These are phyloP conservation scores for Murraya koenigii DNA, from an alignment of 345 rosid species.

Conservation along the genomic window DNA sequence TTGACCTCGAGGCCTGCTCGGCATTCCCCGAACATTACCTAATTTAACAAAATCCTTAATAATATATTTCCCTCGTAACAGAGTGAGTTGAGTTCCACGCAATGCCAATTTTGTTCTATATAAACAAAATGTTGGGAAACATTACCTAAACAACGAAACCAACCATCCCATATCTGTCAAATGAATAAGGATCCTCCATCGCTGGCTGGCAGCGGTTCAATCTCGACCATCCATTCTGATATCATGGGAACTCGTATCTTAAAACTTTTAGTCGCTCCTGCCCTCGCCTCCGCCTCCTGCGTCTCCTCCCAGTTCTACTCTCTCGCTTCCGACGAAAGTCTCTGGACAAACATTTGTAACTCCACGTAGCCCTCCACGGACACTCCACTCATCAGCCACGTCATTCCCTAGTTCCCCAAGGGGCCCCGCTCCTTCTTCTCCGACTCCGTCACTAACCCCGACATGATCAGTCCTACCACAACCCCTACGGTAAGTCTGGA, in stretches of 20 bases:
- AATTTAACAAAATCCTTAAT: too few relatives aligned
- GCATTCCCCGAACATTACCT: too few relatives aligned
- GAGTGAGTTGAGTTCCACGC: too few relatives aligned
- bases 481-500: neutral
- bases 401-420: conserved; percentile 38
- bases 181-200: neutral
- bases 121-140: too few relatives aligned
- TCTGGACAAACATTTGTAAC: conserved; percentile 56
- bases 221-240: conserved; percentile 51
- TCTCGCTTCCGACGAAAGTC: conserved; percentile 35
- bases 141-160: too few relatives aligned
- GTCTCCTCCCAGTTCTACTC: conserved; percentile 46
- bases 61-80: too few relatives aligned
- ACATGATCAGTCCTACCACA: neutral
- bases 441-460: conserved; percentile 39
- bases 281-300: conserved; percentile 59
- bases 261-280: conserved; percentile 64
- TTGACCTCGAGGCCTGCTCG: too few relatives aligned
- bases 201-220: neutral
- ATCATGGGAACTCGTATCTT: conserved; percentile 57
- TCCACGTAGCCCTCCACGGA: conserved; percentile 76
- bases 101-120: too few relatives aligned
- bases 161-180: too few relatives aligned
- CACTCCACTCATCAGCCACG: conserved; percentile 26
- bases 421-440: conserved; percentile 78